Evolutionary conservation across 352 stramenopile genomes (phyloP).

Genomic region (Phytophthora palmivora): DNA sequence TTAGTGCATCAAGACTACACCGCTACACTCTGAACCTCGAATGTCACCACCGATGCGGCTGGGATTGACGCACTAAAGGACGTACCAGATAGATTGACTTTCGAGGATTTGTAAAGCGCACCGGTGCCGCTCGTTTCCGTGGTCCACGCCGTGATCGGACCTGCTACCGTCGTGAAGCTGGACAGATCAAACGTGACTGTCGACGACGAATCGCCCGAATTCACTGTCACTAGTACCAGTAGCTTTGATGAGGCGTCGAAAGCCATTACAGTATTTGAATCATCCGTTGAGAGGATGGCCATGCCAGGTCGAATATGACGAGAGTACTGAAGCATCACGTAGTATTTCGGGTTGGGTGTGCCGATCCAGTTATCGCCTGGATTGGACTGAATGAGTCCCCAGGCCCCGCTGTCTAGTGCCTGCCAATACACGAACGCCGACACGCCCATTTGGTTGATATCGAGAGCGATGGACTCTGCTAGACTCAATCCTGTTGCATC

Average conservation of each 20-base stretch:
- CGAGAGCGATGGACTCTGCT: slow-evolving; percentile 55
- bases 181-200: slow-evolving; percentile 51
- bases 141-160: slow-evolving; percentile 44
- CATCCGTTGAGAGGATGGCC: slow-evolving; percentile 48
- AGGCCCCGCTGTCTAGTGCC: slow-evolving; percentile 53
- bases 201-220: slow-evolving; percentile 31
- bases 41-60: slow-evolving; percentile 49
- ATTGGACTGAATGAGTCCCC: slow-evolving; percentile 57
- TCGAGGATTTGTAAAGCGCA: slow-evolving; percentile 42
- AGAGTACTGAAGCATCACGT: slow-evolving; percentile 58
- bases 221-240: slow-evolving; percentile 56
- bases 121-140: slow-evolving; percentile 51
- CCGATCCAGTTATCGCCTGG: slow-evolving; percentile 45
- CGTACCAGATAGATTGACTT: slow-evolving; percentile 33
- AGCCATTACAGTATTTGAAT: slow-evolving; percentile 52
- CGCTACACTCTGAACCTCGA: slow-evolving; percentile 40
- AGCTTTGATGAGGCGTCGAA: slow-evolving; percentile 36
- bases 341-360: slow-evolving; percentile 56
- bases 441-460: slow-evolving; percentile 67
- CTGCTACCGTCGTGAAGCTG: slow-evolving; percentile 33
- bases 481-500: slow-evolving; percentile 55
- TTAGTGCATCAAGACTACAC: slow-evolving; percentile 4
- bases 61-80: slow-evolving; percentile 41
- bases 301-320: slow-evolving; percentile 69
- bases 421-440: slow-evolving; percentile 75